A percentile compares a stretch with the other conserved stretches of the same genome.
These are phyloP conservation scores for Sarocladium kiliense DNA, from an alignment of 2,329 filamentous ascomycete species.

Conservation along the genomic window DNA sequence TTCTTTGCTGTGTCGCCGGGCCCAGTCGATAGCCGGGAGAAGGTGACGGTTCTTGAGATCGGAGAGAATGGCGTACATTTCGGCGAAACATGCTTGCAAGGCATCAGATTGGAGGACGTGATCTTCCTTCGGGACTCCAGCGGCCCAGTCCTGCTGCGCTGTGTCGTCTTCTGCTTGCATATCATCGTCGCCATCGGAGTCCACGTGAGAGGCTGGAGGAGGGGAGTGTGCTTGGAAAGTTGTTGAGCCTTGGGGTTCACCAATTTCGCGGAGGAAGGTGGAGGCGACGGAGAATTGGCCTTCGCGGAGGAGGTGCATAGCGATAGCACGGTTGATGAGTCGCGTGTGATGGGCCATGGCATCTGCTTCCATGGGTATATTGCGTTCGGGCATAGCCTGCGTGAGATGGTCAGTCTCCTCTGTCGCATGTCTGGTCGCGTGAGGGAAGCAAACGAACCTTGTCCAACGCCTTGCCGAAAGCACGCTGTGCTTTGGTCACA, in stretches of 20 bases:
- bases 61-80: slow-evolving; percentile 87
- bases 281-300: slow-evolving; percentile 87
- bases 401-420: slow-evolving; percentile 14
- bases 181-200: slow-evolving; percentile 27
- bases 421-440: neutral
- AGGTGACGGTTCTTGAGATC: slow-evolving; percentile 72
- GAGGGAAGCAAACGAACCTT: slow-evolving; percentile 54
- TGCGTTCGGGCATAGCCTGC: slow-evolving; percentile 40
- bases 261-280: slow-evolving; percentile 70
- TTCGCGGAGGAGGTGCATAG: slow-evolving; percentile 93
- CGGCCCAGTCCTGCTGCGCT: slow-evolving; percentile 14
- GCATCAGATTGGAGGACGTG: slow-evolving; percentile 15
- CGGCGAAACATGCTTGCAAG: slow-evolving; percentile 73
- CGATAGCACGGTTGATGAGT: slow-evolving; percentile 87
- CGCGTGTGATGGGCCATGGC: slow-evolving; percentile 68
- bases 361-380: slow-evolving; percentile 75
- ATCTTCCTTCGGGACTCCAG: slow-evolving; percentile 28
- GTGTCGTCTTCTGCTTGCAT: slow-evolving; percentile 22
- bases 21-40: slow-evolving; percentile 82
- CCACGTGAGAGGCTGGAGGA: slow-evolving; percentile 12
- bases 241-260: slow-evolving; percentile 22
- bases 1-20: slow-evolving; percentile 60
- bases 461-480: slow-evolving; percentile 80
- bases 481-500: slow-evolving; percentile 74
- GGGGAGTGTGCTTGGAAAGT: slow-evolving; percentile 9